Percentiles rank a stretch among this genome's conserved stretches.
Evolutionary conservation across 139 green algal species (phyloP).

Genomic region (Haematococcus lacustris): DNA sequence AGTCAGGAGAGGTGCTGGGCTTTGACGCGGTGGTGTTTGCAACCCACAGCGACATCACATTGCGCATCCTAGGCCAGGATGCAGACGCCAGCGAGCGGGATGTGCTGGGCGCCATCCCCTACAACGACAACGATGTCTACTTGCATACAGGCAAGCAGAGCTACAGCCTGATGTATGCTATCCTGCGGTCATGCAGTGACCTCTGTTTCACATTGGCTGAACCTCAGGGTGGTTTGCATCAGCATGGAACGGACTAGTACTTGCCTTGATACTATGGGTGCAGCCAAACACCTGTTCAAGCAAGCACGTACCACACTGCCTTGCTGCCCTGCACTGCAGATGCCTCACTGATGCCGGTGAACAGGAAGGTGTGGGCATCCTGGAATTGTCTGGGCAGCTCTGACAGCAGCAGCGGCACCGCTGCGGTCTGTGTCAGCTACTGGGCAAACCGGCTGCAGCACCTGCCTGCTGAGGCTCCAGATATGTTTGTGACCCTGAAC

Average conservation of each 20-base stretch:
- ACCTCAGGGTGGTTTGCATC: not conserved
- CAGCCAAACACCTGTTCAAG: not conserved
- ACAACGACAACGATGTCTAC: constrained; percentile 78
- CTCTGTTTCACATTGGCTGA: not conserved
- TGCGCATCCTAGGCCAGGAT: constrained; percentile 58
- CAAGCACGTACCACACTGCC: not conserved
- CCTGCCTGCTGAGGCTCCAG: constrained; percentile 52
- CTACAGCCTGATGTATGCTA: not conserved
- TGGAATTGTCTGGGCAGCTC: constrained; percentile 83
- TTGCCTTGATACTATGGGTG: not conserved
- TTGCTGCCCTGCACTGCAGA: constrained; percentile 15
- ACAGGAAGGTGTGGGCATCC: constrained; percentile 63
- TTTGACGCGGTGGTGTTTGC: constrained; percentile 85
- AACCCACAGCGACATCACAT: constrained; percentile 71
- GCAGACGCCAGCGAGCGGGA: constrained; percentile 40
- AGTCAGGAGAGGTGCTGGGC: constrained; percentile 14
- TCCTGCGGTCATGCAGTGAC: not conserved
- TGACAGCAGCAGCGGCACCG: constrained; percentile 2
- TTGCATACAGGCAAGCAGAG: constrained; percentile 61
- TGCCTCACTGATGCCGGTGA: constrained; percentile 67
- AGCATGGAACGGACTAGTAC: not conserved
- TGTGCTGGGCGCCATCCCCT: constrained; percentile 73
- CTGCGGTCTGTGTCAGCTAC: constrained; percentile 83
- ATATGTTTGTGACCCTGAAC: constrained; percentile 93
- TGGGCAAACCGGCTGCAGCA: constrained; percentile 81